Base-by-base conservation (phyloP, 2,329 filamentous ascomycete species). In the Exophiala oligosperma region DNA sequence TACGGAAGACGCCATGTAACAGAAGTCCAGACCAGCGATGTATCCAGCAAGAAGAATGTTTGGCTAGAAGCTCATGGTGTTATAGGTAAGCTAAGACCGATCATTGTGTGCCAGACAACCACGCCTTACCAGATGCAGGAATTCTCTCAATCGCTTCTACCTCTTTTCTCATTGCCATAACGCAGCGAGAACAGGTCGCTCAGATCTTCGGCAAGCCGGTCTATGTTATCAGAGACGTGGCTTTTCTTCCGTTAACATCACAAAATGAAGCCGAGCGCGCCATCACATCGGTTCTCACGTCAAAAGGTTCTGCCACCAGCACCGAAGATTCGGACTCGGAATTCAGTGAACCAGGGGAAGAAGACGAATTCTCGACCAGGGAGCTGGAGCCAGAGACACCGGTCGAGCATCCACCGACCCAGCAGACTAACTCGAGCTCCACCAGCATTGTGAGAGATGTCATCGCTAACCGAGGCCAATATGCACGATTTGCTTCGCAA, bases 151-250 rank as follows among this genome's bases (percentile, higher is more conserved):
- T 97, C 59, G 90, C 92, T 23, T 89, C 86, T 38, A 83, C 87
- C 28, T 90, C 86, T 63, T 97, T 93, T 73, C 83, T 99, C 5
- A 84, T 99, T 57, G 88, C 91, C 9, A 95, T 99, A 68, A 92
- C 88, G 23, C 84, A 86, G 57, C 89, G 93, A 48, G 84, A 95
- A 68, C 90, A 96, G 72, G 92, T 97, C 50, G 94, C 94, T 2
- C 88, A 92, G 64, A 86, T 97, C 50, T 86, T 87, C 64, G 91
- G 91, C 4, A 87, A 84, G 55, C 88, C 92, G 0, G 79, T 97
- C 55, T 99, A 95, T 73, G 87, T 91, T 40, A 85, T 97, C 59
- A 94, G 89, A 44, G 91, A 95, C 66, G 90, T 97, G 32, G 88
- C 91, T 5, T 78, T 97, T n/a, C 96, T 96, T 4, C 94, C 94